phyloP scores from a whole-genome alignment of 768 basidiomycete species.

The Kwoniella dendrophila region DNA sequence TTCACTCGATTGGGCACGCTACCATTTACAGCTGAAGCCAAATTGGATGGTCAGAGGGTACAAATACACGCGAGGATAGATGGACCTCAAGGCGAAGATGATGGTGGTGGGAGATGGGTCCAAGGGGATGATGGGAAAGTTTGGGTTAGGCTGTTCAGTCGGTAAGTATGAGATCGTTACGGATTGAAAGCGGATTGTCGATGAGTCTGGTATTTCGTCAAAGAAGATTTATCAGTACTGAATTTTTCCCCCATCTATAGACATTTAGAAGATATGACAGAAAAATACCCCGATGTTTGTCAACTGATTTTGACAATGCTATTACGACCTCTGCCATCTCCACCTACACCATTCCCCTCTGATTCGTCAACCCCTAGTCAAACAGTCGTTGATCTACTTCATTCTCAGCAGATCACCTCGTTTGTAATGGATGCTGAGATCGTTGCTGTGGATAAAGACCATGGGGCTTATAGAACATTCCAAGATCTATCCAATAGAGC shows the following conservation, averaged over 20 bases:
- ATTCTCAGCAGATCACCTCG: constrained; percentile 30
- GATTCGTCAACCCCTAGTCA: constrained; percentile 34
- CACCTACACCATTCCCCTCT: constrained; percentile 33
- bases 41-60: constrained; percentile 71
- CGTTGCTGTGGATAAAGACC: constrained; percentile 73
- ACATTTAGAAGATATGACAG: constrained; percentile 89
- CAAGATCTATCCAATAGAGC: constrained; percentile 84
- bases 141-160: constrained; percentile 72
- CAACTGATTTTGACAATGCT: constrained; percentile 64
- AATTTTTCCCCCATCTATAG: constrained; percentile 54
- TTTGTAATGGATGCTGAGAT: constrained; percentile 77
- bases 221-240: constrained; percentile 6
- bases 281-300: constrained; percentile 86
- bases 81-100: constrained; percentile 60
- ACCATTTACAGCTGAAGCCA: constrained; percentile 83
- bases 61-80: constrained; percentile 57
- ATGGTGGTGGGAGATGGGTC: constrained; percentile 61
- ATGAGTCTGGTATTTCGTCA: not conserved
- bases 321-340: constrained; percentile 39
- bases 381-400: constrained; percentile 37
- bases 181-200: no score
- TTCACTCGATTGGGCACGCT: constrained; percentile 67
- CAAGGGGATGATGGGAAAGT: constrained; percentile 42
- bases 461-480: constrained; percentile 71
- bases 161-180: constrained; percentile 39